Base-by-base conservation (phyloP, 331 rosid genomes). In the Prunus yedoensis region DNA sequence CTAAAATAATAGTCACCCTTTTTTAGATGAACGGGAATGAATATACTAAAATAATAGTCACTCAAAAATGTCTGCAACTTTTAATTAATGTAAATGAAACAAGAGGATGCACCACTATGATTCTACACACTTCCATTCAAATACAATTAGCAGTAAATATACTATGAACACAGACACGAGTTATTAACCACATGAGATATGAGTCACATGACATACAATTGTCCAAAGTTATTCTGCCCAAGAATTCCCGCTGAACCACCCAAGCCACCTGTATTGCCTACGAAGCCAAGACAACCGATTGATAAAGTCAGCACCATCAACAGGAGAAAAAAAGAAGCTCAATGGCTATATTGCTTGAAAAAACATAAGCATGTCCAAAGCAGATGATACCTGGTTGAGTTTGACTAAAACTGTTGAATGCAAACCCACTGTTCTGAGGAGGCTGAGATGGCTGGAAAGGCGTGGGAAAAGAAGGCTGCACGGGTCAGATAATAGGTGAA, bases 161-260 rank as follows among this genome's bases (percentile, higher is more conserved):
- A 41, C 28, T 8, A 10, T 13, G 1, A 41, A 18, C 10, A 20
- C 17, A 17, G 63, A 47, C 75, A 45, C 7, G 65, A 49, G 70
- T 10, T 41, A 57, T 5, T 21, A n/a, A 28, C 30, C 20, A 61
- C 15, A n/a, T 61, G 12, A 43, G 73, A 12, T 27, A 64, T 10
- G 17, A 62, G 43, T 25, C n/a, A 45, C 32, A 38, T 32, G 79
- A 85, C 98, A 78, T 92, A 95, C 99, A 54, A 17, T 30, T 79
- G 87, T 54, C 91, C 96, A 65, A 80, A 77, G 83, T 78, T 88
- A 78, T 77, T 92, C 82, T 79, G 98, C 38, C 96, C 92, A 80
- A 88, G 86, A 38, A 89, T 64, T 82, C 93, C 87, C 4, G 84
- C 70, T 52, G 88, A 66, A 64, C 92, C 91, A 77, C 77, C 52